Conservation (phyloP, 441 rosid species). For the Arabidopsis lyrata region DNA sequence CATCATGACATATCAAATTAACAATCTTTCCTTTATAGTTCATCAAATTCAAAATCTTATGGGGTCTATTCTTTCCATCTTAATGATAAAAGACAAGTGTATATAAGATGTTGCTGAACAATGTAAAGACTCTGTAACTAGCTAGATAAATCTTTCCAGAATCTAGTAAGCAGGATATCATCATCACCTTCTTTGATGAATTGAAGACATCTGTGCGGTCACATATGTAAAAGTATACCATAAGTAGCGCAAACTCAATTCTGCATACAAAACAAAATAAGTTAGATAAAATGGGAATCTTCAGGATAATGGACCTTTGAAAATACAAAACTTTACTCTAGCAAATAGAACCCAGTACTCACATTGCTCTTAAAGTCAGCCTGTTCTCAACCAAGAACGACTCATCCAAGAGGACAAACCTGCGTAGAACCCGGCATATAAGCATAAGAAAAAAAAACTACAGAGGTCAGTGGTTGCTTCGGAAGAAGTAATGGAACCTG, state of each 20-base stretch:
- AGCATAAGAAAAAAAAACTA: not conserved
- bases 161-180: conserved; percentile 20
- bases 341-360: conserved; percentile 38
- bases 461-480: conserved; percentile 5
- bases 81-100: not conserved
- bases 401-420: conserved; percentile 70
- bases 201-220: conserved; percentile 72
- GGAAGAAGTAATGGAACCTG: conserved; percentile 37
- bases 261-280: conserved; percentile 42
- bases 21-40: not conserved
- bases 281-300: not conserved
- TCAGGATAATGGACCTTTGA: not conserved
- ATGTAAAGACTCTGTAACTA: conserved; percentile 4
- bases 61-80: not conserved
- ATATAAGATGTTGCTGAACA: conserved; percentile 22
- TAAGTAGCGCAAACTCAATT: conserved; percentile 62
- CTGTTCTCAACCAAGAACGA: conserved; percentile 72
- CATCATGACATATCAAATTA: conserved; percentile 3
- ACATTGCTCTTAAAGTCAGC: conserved; percentile 72
- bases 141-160: conserved; percentile 1
- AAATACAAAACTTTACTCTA: conserved; percentile 15
- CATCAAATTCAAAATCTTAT: conserved; percentile 10
- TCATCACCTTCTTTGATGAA: conserved; percentile 63
- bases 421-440: conserved; percentile 38
- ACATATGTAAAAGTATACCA: conserved; percentile 62